Conservation (phyloP, 129 eudicot species). For the Calendula officinalis region DNA sequence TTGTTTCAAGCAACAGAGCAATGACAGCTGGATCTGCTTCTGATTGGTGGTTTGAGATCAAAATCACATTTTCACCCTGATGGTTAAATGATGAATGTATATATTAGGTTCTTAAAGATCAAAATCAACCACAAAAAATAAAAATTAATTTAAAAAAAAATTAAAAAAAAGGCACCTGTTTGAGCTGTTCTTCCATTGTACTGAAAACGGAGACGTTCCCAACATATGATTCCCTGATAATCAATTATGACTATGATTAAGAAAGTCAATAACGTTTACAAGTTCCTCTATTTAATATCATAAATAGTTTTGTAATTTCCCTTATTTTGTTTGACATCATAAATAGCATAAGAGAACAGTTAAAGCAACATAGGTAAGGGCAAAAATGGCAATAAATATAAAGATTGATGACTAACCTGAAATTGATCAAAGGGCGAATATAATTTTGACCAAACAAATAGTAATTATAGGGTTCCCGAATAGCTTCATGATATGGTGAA, state of each 20-base stretch:
- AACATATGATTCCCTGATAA: constrained; percentile 78
- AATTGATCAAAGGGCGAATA: constrained; percentile 81
- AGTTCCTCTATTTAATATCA: not conserved
- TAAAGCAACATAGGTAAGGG: not conserved
- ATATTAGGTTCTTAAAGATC: constrained; percentile 29
- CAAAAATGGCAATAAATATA: not conserved
- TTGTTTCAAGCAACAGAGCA: constrained; percentile 76
- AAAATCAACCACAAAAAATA: constrained; percentile 14
- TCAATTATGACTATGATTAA: constrained; percentile 17
- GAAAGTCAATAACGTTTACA: constrained; percentile 13
- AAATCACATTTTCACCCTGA: constrained; percentile 87
- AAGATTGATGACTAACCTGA: constrained; percentile 51
- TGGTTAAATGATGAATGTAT: constrained; percentile 17
- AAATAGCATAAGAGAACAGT: not conserved
- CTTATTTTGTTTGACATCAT: not conserved
- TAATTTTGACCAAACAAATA: constrained; percentile 81
- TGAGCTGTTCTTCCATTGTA: constrained; percentile 78
- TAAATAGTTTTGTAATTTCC: not conserved
- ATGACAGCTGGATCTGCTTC: constrained; percentile 99
- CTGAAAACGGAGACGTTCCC: constrained; percentile 68
- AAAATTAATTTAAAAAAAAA: not conserved
- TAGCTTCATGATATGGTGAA: constrained; percentile 85
- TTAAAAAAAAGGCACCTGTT: constrained; percentile 47
- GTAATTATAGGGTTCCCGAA: constrained; percentile 87
- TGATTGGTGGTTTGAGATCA: constrained; percentile 96